Conservation (phyloP, 2,329 filamentous ascomycete genomes). For the Blumeriella jaapii region DNA sequence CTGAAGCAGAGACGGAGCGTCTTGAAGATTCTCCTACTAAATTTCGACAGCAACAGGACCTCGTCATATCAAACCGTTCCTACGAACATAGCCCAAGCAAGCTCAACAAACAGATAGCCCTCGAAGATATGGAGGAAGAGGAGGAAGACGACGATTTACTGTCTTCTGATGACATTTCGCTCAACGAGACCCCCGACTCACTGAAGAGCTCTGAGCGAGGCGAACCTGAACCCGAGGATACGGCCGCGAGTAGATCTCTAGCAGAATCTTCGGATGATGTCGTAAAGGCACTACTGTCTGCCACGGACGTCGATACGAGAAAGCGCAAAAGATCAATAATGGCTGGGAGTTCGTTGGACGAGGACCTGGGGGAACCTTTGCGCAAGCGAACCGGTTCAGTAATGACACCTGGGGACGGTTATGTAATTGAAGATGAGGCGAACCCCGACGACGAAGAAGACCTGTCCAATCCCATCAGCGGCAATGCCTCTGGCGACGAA, state of each 20-base stretch:
- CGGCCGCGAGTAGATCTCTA: constrained; percentile 28
- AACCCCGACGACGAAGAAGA: constrained; percentile 33
- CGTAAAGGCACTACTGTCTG: constrained; percentile 17
- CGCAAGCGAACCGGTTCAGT: constrained; percentile 44
- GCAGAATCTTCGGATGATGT: constrained; percentile 21
- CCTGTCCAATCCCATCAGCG: constrained; percentile 23
- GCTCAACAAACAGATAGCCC: constrained; percentile 47
- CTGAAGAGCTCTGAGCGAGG: constrained; percentile 31
- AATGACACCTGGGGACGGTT: constrained; percentile 30
- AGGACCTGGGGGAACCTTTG: constrained; percentile 27
- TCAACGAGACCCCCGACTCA: constrained; percentile 27
- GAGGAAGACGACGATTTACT: constrained; percentile 26
- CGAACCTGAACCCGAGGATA: constrained; percentile 24
- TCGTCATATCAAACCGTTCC: constrained; percentile 40
- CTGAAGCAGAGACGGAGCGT: constrained; percentile 89
- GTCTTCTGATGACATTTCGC: constrained; percentile 28
- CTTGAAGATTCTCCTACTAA: constrained; percentile 78
- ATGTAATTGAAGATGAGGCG: constrained; percentile 35
- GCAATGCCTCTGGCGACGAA: constrained; percentile 26
- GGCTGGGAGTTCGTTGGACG: constrained; percentile 23
- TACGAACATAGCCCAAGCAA: constrained; percentile 68
- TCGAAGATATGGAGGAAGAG: constrained; percentile 33
- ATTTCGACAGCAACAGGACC: constrained; percentile 45
- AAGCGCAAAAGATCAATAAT: constrained; percentile 30
- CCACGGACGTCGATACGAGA: constrained; percentile 23